Percentiles rank a stretch among this genome's conserved stretches.
Conservation (phyloP, 2,329 filamentous ascomycete species). For the Phialocephala subalpina region DNA sequence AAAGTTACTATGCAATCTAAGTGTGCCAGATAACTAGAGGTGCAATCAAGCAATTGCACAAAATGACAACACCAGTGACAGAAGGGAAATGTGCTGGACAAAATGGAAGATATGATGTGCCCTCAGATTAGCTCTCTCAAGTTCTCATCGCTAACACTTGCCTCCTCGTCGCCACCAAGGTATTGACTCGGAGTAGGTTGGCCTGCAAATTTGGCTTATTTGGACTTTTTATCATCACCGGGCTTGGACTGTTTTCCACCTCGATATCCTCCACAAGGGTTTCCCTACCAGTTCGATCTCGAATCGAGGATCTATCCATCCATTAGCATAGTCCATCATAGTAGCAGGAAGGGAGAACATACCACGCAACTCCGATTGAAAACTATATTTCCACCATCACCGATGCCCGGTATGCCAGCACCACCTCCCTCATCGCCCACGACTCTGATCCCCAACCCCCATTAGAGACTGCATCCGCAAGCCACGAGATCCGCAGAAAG, state of each 20-base stretch:
- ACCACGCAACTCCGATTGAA: slow-evolving; percentile 48
- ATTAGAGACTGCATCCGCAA: slow-evolving; percentile 28
- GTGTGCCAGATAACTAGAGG: too few relatives aligned
- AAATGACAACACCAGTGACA: neutral
- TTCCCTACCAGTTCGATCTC: neutral
- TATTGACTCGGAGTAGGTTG: slow-evolving; percentile 40
- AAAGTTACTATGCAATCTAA: too few relatives aligned
- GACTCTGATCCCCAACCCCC: slow-evolving; percentile 30
- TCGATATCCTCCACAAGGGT: neutral
- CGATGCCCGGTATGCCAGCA: slow-evolving; percentile 29
- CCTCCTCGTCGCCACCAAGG: slow-evolving; percentile 30
- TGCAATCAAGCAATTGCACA: too few relatives aligned
- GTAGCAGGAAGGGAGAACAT: slow-evolving; percentile 22
- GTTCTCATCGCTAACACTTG: slow-evolving; percentile 48
- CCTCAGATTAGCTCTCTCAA: slow-evolving; percentile 50
- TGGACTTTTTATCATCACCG: slow-evolving; percentile 48
- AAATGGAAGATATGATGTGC: slow-evolving; percentile 32
- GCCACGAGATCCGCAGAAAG: slow-evolving; percentile 23
- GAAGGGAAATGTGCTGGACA: slow-evolving; percentile 8
- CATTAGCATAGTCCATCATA: neutral
- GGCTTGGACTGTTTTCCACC: slow-evolving; percentile 29
- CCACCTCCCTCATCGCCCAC: slow-evolving; percentile 24
- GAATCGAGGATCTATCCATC: slow-evolving; percentile 6
- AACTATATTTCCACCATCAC: slow-evolving; percentile 45
- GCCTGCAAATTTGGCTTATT: slow-evolving; percentile 49